Evolutionary conservation across 257 asterid genomes (phyloP).

Genomic region (Mitragyna speciosa): DNA sequence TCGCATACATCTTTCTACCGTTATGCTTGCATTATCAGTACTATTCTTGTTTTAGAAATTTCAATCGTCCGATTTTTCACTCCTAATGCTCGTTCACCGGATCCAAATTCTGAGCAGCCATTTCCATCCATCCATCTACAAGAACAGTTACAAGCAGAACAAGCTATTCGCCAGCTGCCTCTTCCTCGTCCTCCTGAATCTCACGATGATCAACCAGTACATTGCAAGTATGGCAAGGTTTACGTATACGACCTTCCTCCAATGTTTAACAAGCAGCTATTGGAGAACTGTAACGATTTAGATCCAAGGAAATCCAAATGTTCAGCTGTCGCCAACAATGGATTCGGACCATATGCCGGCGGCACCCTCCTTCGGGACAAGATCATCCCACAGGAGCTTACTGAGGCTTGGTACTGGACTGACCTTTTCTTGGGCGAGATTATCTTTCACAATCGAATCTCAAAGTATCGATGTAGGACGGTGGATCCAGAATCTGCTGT

Average conservation of each 20-base stretch:
- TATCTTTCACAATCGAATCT: constrained; percentile 44
- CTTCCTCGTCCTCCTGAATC: background rate
- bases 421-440: constrained; percentile 62
- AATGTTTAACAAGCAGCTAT: constrained; percentile 42
- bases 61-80: background rate
- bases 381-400: constrained; percentile 41
- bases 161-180: background rate
- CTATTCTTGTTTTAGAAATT: constrained; percentile 11
- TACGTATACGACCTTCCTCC: constrained; percentile 64
- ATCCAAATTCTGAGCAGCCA: background rate
- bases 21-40: constrained; percentile 8
- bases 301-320: constrained; percentile 70
- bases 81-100: background rate
- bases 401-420: constrained; percentile 62
- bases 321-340: constrained; percentile 49
- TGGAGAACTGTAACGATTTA: constrained; percentile 46
- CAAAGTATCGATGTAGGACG: constrained; percentile 50
- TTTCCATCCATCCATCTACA: background rate
- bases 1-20: background rate
- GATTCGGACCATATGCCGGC: constrained; percentile 41
- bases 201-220: background rate
- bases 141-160: background rate
- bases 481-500: constrained; percentile 49
- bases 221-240: constrained; percentile 22
- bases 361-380: constrained; percentile 25